Evolutionary conservation across 2,329 filamentous ascomycete genomes (phyloP).

Genomic region (Cercospora brassicicola): DNA sequence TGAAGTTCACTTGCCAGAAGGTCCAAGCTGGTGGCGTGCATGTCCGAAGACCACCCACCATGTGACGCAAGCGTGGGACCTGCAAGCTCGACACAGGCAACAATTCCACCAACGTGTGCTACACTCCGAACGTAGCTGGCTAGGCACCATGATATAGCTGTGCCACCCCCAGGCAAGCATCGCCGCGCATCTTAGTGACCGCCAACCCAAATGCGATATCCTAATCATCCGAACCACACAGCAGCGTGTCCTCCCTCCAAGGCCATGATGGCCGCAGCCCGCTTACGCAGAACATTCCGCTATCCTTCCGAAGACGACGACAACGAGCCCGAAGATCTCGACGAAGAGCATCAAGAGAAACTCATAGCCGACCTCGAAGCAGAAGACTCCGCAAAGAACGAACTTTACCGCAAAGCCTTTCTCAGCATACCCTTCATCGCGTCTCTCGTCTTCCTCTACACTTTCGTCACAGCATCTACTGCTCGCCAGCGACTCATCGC

Average conservation of each 20-base stretch:
- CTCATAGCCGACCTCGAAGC: slow-evolving; percentile 58
- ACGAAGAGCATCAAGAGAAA: slow-evolving; percentile 71
- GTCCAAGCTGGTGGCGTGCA: neutral
- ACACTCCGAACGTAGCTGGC: neutral
- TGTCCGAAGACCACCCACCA: neutral
- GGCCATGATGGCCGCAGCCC: slow-evolving; percentile 15
- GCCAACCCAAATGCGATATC: neutral
- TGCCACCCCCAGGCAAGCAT: neutral
- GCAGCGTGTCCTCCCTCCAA: neutral
- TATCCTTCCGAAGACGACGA: slow-evolving; percentile 66
- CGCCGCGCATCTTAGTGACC: neutral
- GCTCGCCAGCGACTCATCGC: slow-evolving; percentile 47
- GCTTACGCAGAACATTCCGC: slow-evolving; percentile 71
- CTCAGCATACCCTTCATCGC: slow-evolving; percentile 61
- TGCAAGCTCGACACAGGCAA: neutral
- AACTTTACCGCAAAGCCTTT: slow-evolving; percentile 49
- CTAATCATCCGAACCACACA: slow-evolving; percentile 7
- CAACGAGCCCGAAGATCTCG: slow-evolving; percentile 60
- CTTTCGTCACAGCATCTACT: slow-evolving; percentile 47
- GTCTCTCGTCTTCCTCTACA: slow-evolving; percentile 55
- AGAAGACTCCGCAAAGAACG: slow-evolving; percentile 51
- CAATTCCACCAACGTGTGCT: neutral
- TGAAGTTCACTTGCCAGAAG: neutral
- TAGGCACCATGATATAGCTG: neutral
- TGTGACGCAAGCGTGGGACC: slow-evolving; percentile 6